These are phyloP conservation scores for Phytomonas sp. DNA, from an alignment of 208 protist genomes.

Conservation along the genomic window DNA sequence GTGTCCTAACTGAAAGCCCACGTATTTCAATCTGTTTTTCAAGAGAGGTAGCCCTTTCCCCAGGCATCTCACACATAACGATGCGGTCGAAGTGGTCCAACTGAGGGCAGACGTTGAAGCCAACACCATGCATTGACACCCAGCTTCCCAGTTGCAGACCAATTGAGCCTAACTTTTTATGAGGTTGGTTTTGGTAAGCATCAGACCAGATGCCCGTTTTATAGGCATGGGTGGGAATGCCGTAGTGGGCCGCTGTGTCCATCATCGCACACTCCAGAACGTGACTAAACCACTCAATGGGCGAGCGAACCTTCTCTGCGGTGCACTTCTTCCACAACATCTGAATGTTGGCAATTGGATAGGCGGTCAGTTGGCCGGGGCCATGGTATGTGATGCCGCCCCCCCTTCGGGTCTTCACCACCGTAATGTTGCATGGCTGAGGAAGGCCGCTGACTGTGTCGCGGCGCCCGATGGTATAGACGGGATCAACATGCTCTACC, in stretches of 20 bases:
- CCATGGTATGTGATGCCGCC: constrained; percentile 86
- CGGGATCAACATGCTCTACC: constrained; percentile 68
- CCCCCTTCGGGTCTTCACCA: constrained; percentile 66
- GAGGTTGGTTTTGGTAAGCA: constrained; percentile 9
- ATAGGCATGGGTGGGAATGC: constrained; percentile 49
- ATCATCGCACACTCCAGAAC: constrained; percentile 76
- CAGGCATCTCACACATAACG: constrained; percentile 81
- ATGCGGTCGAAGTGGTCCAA: constrained; percentile 69
- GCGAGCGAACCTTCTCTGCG: constrained; percentile 44
- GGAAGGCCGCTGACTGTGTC: constrained; percentile 62
- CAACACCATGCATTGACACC: constrained; percentile 84
- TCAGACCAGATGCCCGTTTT: constrained; percentile 77
- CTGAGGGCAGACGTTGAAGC: constrained; percentile 69
- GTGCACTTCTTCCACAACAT: constrained; percentile 52
- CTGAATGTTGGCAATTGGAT: constrained; percentile 78
- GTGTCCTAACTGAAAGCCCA: background rate
- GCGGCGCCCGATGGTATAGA: constrained; percentile 84
- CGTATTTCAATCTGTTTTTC: constrained; percentile 23
- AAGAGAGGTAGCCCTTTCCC: constrained; percentile 51
- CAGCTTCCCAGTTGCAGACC: constrained; percentile 83
- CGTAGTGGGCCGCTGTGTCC: constrained; percentile 35
- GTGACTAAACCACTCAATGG: constrained; percentile 81
- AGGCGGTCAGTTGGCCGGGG: constrained; percentile 82
- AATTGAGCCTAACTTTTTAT: constrained; percentile 72
- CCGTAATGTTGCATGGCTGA: constrained; percentile 23